Conservation (phyloP, 305 asterid species). For the Fraxinus velutina region DNA sequence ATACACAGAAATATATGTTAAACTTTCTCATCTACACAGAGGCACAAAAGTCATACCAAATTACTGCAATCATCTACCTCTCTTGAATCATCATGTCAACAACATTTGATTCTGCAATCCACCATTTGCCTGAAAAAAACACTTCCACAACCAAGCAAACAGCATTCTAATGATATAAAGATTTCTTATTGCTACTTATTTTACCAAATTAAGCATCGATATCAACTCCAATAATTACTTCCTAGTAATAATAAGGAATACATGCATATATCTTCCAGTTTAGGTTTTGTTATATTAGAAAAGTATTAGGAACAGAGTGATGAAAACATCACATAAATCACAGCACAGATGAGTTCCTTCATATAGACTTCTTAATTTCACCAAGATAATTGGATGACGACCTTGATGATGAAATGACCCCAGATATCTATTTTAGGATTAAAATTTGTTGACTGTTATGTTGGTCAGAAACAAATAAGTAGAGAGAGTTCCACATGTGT, state of each 20-base stretch:
- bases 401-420: not conserved
- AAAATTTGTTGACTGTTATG: not conserved
- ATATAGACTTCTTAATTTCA: not conserved
- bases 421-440: not conserved
- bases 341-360: not conserved
- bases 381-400: not conserved
- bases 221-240: not conserved
- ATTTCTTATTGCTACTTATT: not conserved
- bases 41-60: not conserved
- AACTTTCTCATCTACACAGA: not conserved
- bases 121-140: not conserved
- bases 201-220: not conserved
- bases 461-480: not conserved
- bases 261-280: not conserved
- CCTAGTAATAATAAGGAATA: not conserved
- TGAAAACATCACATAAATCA: not conserved
- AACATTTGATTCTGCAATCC: not conserved
- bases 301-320: not conserved
- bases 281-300: not conserved
- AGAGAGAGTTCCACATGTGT: not conserved
- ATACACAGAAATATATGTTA: not conserved
- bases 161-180: not conserved
- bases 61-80: not conserved
- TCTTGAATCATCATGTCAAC: not conserved
- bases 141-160: not conserved